These are phyloP conservation scores for Fibroporia radiculosa DNA, from an alignment of 768 basidiomycete genomes.

Conservation along the genomic window DNA sequence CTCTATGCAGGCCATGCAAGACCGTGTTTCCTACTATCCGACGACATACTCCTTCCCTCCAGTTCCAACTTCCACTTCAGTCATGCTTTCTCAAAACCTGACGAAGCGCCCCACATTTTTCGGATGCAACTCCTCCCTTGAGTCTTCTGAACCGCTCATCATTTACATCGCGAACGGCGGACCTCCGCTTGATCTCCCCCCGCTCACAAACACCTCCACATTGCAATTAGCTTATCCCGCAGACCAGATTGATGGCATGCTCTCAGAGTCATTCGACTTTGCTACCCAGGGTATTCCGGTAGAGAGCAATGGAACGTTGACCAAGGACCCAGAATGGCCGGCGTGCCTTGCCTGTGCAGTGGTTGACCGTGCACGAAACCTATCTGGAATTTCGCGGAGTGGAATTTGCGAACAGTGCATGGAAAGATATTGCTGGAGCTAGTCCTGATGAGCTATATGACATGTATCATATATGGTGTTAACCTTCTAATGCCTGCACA, in stretches of 20 bases:
- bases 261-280: conserved; percentile 37
- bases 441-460: too few relatives aligned
- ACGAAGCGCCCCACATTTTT: conserved; percentile 72
- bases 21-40: conserved; percentile 30
- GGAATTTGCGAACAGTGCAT: conserved; percentile 21
- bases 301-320: conserved; percentile 9
- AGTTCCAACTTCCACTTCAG: conserved; percentile 41
- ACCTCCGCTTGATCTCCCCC: conserved; percentile 29
- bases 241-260: conserved; percentile 33
- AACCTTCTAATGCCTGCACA: too few relatives aligned
- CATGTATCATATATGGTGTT: too few relatives aligned
- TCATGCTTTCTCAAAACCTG: conserved; percentile 52
- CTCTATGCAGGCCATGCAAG: conserved; percentile 32
- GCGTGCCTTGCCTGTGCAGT: conserved; percentile 69
- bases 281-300: conserved; percentile 34
- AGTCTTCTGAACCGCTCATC: conserved; percentile 38
- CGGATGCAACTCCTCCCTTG: conserved; percentile 52
- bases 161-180: conserved; percentile 54
- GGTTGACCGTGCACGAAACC: conserved; percentile 31
- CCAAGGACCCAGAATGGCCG: conserved; percentile 44
- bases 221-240: conserved; percentile 28
- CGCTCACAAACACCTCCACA: conserved; percentile 37
- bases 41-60: conserved; percentile 42
- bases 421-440: conserved; percentile 25
- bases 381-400: conserved; percentile 10